Conservation (phyloP, 2,329 filamentous ascomycete species). For the Botrytis squamosa region DNA sequence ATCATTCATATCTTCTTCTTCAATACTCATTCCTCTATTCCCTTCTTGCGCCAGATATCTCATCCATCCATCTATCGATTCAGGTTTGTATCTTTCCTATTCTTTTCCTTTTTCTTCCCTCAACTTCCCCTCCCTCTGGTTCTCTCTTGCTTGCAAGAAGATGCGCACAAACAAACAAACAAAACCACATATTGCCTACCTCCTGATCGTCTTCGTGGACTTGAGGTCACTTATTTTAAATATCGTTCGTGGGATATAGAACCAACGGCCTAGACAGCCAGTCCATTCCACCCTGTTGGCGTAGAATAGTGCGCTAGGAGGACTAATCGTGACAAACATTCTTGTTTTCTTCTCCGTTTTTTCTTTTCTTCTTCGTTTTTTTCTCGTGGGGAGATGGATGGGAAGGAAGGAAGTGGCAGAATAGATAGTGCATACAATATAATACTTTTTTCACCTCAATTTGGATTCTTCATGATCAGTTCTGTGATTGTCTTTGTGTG, state of each 20-base stretch:
- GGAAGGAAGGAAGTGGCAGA: background rate
- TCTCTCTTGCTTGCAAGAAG: background rate
- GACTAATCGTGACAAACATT: conserved; percentile 42
- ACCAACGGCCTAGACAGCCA: conserved; percentile 42
- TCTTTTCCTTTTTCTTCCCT: background rate
- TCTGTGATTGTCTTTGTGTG: background rate
- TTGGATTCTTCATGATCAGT: background rate
- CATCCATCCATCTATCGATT: background rate
- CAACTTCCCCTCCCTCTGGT: background rate
- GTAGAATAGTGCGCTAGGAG: conserved; percentile 41
- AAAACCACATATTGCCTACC: conserved; percentile 43
- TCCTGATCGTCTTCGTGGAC: conserved; percentile 40
- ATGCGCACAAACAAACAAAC: background rate
- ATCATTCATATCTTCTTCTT: background rate
- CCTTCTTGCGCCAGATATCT: background rate
- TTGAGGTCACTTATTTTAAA: conserved; percentile 42
- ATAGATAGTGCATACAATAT: background rate
- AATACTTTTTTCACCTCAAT: background rate
- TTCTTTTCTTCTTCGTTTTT: background rate
- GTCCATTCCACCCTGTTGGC: conserved; percentile 43
- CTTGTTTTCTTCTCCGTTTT: background rate
- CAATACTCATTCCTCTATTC: background rate
- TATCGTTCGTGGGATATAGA: conserved; percentile 43
- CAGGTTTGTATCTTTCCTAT: background rate
- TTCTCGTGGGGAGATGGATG: background rate